Conservation (phyloP, 345 rosid genomes). For the Diplotaxis tenuifolia region DNA sequence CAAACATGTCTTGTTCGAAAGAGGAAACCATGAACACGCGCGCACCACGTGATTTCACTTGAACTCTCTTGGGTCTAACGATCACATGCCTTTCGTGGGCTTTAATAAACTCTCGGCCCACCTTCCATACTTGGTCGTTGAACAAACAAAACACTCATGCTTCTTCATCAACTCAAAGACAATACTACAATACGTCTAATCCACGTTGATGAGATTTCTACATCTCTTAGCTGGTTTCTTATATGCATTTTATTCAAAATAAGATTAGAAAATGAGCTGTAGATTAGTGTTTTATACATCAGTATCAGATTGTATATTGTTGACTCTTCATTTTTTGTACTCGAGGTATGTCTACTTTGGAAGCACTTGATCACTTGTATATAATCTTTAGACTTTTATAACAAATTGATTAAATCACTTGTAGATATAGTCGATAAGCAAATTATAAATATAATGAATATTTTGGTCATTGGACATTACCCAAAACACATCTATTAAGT, state of each 20-base stretch:
- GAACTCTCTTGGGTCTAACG: too few species aligned
- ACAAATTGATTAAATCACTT: neutral
- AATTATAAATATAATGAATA: neutral
- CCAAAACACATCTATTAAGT: neutral
- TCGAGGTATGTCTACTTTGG: neutral
- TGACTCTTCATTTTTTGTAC: neutral
- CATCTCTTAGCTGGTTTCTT: neutral
- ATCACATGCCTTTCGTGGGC: too few species aligned
- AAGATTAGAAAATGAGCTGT: neutral
- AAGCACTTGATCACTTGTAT: neutral
- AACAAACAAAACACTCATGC: too few species aligned
- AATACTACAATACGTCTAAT: too few species aligned
- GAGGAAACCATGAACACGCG: too few species aligned
- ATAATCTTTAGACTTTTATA: neutral
- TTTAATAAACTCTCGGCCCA: too few species aligned
- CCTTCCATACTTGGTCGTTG: too few species aligned
- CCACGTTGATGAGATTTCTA: neutral
- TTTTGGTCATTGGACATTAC: conserved; percentile 4
- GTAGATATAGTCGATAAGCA: neutral
- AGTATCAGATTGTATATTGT: conserved; percentile 9
- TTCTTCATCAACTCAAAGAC: too few species aligned
- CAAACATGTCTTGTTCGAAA: too few species aligned
- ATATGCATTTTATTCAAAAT: neutral
- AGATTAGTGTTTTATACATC: neutral
- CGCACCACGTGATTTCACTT: too few species aligned